These are phyloP conservation scores for Monosporozyma solicola DNA, from an alignment of 805 yeast genomes.

Conservation along the genomic window DNA sequence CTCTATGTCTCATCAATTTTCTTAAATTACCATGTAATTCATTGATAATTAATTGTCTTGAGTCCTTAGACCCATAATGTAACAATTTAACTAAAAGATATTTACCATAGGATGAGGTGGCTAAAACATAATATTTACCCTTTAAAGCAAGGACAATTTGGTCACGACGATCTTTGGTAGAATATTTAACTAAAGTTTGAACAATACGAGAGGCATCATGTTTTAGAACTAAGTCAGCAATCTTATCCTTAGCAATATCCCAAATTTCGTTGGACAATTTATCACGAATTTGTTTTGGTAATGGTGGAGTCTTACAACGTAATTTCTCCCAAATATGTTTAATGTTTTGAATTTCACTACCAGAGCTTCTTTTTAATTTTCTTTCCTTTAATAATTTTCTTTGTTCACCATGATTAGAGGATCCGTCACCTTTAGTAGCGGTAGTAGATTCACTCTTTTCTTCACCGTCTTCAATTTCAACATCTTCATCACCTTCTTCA, in stretches of 20 bases:
- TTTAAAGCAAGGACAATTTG: constrained; percentile 57
- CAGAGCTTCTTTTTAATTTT: constrained; percentile 81
- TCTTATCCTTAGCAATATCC: constrained; percentile 67
- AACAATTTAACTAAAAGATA: constrained; percentile 78
- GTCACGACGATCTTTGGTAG: constrained; percentile 70
- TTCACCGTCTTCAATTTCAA: constrained; percentile 27
- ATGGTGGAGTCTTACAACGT: constrained; percentile 74
- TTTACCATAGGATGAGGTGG: constrained; percentile 91
- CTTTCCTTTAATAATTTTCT: constrained; percentile 69
- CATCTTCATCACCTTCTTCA: constrained; percentile 1
- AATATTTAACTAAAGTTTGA: constrained; percentile 84
- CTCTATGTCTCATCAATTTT: constrained; percentile 91
- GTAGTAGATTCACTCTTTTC: constrained; percentile 25
- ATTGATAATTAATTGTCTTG: constrained; percentile 63
- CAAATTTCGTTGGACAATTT: constrained; percentile 77
- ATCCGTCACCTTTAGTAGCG: constrained; percentile 23
- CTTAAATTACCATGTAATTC: constrained; percentile 88
- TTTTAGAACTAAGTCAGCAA: constrained; percentile 79
- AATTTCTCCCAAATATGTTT: constrained; percentile 86
- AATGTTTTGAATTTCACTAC: constrained; percentile 73
- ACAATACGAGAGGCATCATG: constrained; percentile 96
- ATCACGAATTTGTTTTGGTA: constrained; percentile 68
- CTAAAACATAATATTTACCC: constrained; percentile 70
- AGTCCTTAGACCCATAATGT: constrained; percentile 83
- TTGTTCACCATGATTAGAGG: constrained; percentile 67